phyloP scores from a whole-genome alignment of 2,329 filamentous ascomycete species.

The Scedosporium minutisporum region DNA sequence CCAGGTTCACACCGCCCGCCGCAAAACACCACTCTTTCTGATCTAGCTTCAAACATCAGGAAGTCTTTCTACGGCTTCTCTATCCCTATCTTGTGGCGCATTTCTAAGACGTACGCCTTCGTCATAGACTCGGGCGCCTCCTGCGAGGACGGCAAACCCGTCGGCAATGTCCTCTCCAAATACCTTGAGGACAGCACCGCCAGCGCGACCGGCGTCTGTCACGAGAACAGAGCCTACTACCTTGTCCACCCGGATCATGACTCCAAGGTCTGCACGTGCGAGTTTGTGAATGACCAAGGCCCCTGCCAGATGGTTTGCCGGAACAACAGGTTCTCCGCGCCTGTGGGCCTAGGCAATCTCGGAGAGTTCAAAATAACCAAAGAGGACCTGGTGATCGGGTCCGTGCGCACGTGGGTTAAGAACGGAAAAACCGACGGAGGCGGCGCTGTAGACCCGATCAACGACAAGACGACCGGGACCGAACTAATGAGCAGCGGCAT shows the following conservation, averaged over 20 bases:
- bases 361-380: slow-evolving; percentile 16
- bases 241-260: slow-evolving; percentile 18
- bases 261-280: slow-evolving; percentile 4
- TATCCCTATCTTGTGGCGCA: slow-evolving; percentile 20
- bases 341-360: slow-evolving; percentile 17
- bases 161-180: too few relatives aligned
- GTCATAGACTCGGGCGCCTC: slow-evolving; percentile 21
- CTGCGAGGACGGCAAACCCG: too few relatives aligned
- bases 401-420: slow-evolving; percentile 16
- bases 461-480: slow-evolving; percentile 12
- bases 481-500: slow-evolving; percentile 19
- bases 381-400: slow-evolving; percentile 17
- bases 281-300: not conserved
- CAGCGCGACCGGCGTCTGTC: slow-evolving; percentile 17
- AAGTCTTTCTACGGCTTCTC: slow-evolving; percentile 20
- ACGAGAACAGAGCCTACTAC: slow-evolving; percentile 20
- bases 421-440: slow-evolving; percentile 14
- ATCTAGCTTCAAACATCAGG: too few relatives aligned
- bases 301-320: slow-evolving; percentile 11
- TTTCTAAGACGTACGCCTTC: slow-evolving; percentile 17
- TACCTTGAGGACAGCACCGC: slow-evolving; percentile 15
- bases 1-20: not conserved
- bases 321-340: slow-evolving; percentile 16
- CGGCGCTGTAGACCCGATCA: slow-evolving; percentile 15
- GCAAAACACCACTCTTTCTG: not conserved